A percentile compares a stretch with the other conserved stretches of the same genome.
Conservation (phyloP, 2,329 filamentous ascomycete genomes). For the Paraphaeosphaeria minitans region DNA sequence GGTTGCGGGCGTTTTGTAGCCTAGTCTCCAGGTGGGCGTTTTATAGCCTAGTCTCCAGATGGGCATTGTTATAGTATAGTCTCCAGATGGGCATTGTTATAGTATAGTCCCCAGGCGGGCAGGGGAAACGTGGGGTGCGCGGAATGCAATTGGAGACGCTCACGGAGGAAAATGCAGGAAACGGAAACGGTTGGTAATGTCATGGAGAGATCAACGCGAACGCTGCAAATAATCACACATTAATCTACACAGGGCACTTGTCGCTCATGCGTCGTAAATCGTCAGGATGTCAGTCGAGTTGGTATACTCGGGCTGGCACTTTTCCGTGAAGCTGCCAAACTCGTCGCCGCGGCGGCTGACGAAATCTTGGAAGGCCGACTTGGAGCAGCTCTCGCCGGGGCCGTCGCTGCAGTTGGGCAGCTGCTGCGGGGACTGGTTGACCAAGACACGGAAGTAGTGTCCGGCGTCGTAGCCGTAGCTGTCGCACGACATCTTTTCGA, state of each 20-base stretch:
- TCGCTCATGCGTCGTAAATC: slow-evolving; percentile 32
- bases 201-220: not conserved
- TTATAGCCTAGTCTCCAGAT: not conserved
- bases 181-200: not conserved
- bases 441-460: slow-evolving; percentile 59
- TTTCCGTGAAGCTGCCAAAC: slow-evolving; percentile 51
- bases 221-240: slow-evolving; percentile 10
- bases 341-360: slow-evolving; percentile 50
- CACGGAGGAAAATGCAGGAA: not conserved
- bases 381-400: slow-evolving; percentile 57
- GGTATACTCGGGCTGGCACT: slow-evolving; percentile 50
- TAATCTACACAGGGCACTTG: slow-evolving; percentile 13
- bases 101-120: not conserved
- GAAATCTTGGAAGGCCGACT: slow-evolving; percentile 50
- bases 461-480: slow-evolving; percentile 59
- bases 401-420: slow-evolving; percentile 56
- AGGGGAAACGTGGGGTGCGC: slow-evolving; percentile 2
- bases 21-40: not conserved
- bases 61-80: no score
- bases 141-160: not conserved
- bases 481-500: slow-evolving; percentile 69
- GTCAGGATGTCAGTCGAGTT: slow-evolving; percentile 51
- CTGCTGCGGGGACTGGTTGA: slow-evolving; percentile 58
- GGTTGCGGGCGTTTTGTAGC: no score
- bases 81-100: no score